Percentiles rank a stretch among this genome's conserved stretches.
Evolutionary conservation across 805 yeast genomes (phyloP).

Genomic region (Maudiozyma bulderi): DNA sequence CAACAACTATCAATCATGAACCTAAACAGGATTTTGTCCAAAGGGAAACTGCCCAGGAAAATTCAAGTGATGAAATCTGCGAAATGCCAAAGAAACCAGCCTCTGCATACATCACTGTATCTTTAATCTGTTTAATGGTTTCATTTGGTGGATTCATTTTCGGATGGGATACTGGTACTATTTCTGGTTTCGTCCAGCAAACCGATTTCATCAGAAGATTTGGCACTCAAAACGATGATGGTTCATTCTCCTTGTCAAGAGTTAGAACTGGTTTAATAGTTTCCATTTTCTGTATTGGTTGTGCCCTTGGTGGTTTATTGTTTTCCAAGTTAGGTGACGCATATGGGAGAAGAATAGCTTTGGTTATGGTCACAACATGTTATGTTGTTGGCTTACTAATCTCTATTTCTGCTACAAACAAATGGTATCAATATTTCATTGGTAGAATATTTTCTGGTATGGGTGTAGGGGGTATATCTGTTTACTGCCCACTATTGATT

Average conservation of each 20-base stretch:
- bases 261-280: slow-evolving; percentile 51
- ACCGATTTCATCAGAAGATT: slow-evolving; percentile 49
- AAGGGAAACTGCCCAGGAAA: neutral
- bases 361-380: slow-evolving; percentile 50
- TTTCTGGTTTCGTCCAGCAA: slow-evolving; percentile 57
- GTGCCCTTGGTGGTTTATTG: slow-evolving; percentile 63
- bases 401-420: slow-evolving; percentile 44
- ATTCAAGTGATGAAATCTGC: neutral
- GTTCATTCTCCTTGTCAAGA: slow-evolving; percentile 36
- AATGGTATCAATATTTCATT: slow-evolving; percentile 64
- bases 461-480: slow-evolving; percentile 74
- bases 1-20: neutral
- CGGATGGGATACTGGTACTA: slow-evolving; percentile 79
- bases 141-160: slow-evolving; percentile 55
- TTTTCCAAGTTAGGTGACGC: slow-evolving; percentile 52
- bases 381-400: slow-evolving; percentile 61
- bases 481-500: slow-evolving; percentile 64
- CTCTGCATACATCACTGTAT: slow-evolving; percentile 17
- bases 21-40: neutral
- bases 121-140: slow-evolving; percentile 33
- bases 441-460: slow-evolving; percentile 65
- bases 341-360: slow-evolving; percentile 56
- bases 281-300: slow-evolving; percentile 60
- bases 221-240: slow-evolving; percentile 31
- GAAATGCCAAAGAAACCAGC: slow-evolving; percentile 11